Base-by-base conservation (phyloP, 2,329 filamentous ascomycete species). In the Alternaria solani region DNA sequence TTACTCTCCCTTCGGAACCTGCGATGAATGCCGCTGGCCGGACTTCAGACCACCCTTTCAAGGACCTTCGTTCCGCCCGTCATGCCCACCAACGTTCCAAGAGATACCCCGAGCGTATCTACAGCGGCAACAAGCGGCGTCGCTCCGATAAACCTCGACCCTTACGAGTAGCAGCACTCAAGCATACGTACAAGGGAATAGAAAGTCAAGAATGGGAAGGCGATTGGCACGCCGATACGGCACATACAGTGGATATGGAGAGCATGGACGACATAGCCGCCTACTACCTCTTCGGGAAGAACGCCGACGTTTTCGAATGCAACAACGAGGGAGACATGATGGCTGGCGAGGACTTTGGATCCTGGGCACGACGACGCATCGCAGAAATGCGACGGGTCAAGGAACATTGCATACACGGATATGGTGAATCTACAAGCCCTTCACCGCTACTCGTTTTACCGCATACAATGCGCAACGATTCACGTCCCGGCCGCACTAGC, bases 321-420 rank as follows among this genome's bases (percentile, higher is more conserved):
- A 2, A n/a, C 4, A 25, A 28, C 5, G 2, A 20, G 1, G 8
- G 26, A 2, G 20, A 39, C 5, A 41, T 26, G 1, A 23, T 5
- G 6, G 4, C 14, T 5, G 57, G 53, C 5, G 62, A 66, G 38
- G 53, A 62, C 25, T 66, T 66, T 30, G 42, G 28, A 1, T 25
- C 43, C 42, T 62, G 61, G 59, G 58, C 46, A 0, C 59, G 58
- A 18, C 36, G 59, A n/a, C 39, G 62, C 30, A 63, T 62, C 30
- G 36, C 36, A 9, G 64, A 66, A 51, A 60, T 64, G 61, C 34
- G 56, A 18, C 14, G 1, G 8, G 51, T 64, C 12, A 66, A 66
- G 28, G 61, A 66, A 44, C 41, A 28, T 12, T 30, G 63, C 16
- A 39, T 62, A 36, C 46, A 51, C 9, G 26, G 7, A 5, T 46